Base-by-base conservation (phyloP, 2,329 filamentous ascomycete genomes). In the Alternaria triticina region DNA sequence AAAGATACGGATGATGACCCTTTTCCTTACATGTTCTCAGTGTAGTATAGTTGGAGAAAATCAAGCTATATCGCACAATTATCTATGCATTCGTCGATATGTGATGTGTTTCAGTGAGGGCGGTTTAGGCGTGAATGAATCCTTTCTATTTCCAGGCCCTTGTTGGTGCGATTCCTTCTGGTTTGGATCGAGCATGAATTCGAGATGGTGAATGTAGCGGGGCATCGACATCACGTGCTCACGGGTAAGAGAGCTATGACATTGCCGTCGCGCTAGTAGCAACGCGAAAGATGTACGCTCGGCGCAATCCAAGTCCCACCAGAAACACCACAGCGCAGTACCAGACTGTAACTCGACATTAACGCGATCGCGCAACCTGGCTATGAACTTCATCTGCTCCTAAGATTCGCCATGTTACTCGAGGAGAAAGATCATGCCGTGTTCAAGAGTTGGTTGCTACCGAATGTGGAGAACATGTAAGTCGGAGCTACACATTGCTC, bases 371-470 rank as follows among this genome's bases (percentile, higher is more conserved):
- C 49, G 54, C 62, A 27, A 56, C 46, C 20, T 40, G 49, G 46
- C 22, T 36, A 50, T 59, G 63, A 44, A 55, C 47, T 49, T 22
- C 12, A 62, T 49, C 40, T 49, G 33, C 17, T 30, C 17, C 52
- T 54, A 47, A 49, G 30, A 59, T 58, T n/a, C 65, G 73, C 47
- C 20, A 89, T 89, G 87, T 79, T 84, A 66, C 82, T 89, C 61
- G 82, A 83, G 46, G 86, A 88, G 17, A 80, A 80, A 22, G 83
- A 89, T 68, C 82, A 83, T 17, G 78, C 86, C 59, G 81, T 86
- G 64, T 84, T 96, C 58, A 94, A 93, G 83, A 84, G 86, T 63
- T 95, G 91, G 91, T 89, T 94, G 66, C 88, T 94, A 66, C 90
- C 90, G 80, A 88, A 91, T 66, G 87, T 94, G 57, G 91, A 92